Percentiles rank a stretch among this genome's conserved stretches.
phyloP scores from a whole-genome alignment of 352 stramenopile genomes.

The Poterioochromonas sp. region DNA sequence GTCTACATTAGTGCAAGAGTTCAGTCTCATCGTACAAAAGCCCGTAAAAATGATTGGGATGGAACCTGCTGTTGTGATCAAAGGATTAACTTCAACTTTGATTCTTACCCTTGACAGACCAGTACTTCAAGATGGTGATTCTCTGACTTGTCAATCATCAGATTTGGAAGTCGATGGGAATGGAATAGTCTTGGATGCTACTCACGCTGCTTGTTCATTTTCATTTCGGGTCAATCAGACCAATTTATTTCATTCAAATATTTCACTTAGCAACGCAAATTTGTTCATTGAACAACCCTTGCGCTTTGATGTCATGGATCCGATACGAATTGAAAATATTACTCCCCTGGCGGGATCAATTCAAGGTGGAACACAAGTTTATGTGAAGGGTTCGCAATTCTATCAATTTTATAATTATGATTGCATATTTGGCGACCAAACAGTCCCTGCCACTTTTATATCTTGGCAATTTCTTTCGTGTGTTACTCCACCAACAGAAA shows the following conservation, averaged over 20 bases:
- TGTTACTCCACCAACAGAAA: neutral
- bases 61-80: neutral
- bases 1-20: too few species aligned
- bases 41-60: too few species aligned
- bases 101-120: neutral
- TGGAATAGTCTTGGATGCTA: too few species aligned
- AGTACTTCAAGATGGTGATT: neutral
- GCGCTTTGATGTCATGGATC: neutral
- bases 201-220: neutral
- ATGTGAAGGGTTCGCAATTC: neutral
- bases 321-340: neutral
- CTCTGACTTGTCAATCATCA: neutral
- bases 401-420: neutral
- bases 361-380: neutral
- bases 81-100: neutral
- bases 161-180: neutral
- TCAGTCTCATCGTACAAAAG: too few species aligned
- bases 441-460: neutral
- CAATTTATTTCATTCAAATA: neutral
- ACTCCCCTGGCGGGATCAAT: neutral
- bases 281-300: too few species aligned
- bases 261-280: neutral
- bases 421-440: neutral
- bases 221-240: neutral
- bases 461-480: neutral